Evolutionary conservation across 257 asterid genomes (phyloP).

Genomic region (Rehmannia glutinosa): DNA sequence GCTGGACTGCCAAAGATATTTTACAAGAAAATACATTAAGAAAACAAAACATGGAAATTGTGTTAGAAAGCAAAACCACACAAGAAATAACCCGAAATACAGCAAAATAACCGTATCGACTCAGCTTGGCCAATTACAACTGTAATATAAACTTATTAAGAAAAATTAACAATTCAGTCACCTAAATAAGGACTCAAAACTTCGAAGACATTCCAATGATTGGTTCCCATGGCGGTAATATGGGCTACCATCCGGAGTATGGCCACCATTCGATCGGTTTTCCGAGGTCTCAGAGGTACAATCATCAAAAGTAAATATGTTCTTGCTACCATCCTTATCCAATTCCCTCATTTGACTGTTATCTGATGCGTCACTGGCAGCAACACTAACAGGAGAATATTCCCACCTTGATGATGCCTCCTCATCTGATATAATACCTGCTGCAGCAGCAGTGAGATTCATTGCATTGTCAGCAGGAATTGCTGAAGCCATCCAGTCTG

Average conservation of each 20-base stretch:
- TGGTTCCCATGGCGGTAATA: slow-evolving; percentile 27
- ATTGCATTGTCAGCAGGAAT: slow-evolving; percentile 60
- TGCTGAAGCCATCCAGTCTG: slow-evolving; percentile 71
- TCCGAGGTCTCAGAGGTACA: slow-evolving; percentile 46
- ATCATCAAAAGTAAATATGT: slow-evolving; percentile 33
- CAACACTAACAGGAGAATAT: slow-evolving; percentile 46
- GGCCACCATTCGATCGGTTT: slow-evolving; percentile 29
- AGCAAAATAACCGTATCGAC: too few relatives aligned
- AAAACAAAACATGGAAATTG: neutral
- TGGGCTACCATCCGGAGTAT: slow-evolving; percentile 38
- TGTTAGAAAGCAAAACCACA: neutral
- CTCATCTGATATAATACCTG: slow-evolving; percentile 67
- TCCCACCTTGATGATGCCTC: slow-evolving; percentile 59
- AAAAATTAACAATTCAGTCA: slow-evolving; percentile 29
- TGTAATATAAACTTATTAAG: neutral
- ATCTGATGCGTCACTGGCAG: slow-evolving; percentile 58
- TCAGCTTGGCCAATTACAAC: neutral
- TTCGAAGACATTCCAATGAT: slow-evolving; percentile 39
- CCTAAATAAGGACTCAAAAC: slow-evolving; percentile 77
- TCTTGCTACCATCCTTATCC: slow-evolving; percentile 45
- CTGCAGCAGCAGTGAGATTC: slow-evolving; percentile 77
- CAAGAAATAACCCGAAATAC: too few relatives aligned
- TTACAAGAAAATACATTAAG: neutral
- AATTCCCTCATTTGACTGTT: slow-evolving; percentile 37
- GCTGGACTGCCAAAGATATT: slow-evolving; percentile 75